Evolutionary conservation across 805 yeast genomes (phyloP).

Genomic region (Sungouiella thailandica): DNA sequence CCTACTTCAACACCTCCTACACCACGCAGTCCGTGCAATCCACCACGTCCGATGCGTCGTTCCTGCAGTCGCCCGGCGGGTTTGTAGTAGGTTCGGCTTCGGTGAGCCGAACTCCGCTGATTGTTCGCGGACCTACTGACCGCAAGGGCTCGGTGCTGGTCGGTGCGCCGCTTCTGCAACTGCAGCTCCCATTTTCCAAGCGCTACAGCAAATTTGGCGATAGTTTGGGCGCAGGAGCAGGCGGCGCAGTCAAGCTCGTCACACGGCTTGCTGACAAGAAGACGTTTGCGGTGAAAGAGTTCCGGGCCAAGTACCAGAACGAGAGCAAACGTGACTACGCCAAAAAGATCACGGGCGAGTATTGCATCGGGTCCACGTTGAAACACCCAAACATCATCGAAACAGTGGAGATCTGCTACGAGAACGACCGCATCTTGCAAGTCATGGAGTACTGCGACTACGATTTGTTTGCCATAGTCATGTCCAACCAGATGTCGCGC

Average conservation of each 20-base stretch:
- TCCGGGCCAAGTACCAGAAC: slow-evolving; percentile 65
- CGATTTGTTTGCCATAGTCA: slow-evolving; percentile 89
- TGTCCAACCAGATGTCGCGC: slow-evolving; percentile 82
- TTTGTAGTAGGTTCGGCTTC: slow-evolving; percentile 19
- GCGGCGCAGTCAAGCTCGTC: slow-evolving; percentile 80
- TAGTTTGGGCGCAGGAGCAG: slow-evolving; percentile 91
- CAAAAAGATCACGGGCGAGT: slow-evolving; percentile 89
- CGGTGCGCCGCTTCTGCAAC: slow-evolving; percentile 21
- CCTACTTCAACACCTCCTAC: slow-evolving; percentile 16
- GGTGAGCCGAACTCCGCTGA: slow-evolving; percentile 26
- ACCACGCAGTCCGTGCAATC: slow-evolving; percentile 33
- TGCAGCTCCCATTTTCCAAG: slow-evolving; percentile 57
- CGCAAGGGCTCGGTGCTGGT: slow-evolving; percentile 33
- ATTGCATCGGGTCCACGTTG: slow-evolving; percentile 87
- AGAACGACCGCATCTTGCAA: slow-evolving; percentile 79
- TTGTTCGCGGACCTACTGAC: slow-evolving; percentile 27
- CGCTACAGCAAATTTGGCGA: slow-evolving; percentile 81
- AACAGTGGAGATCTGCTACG: slow-evolving; percentile 88
- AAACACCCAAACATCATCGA: slow-evolving; percentile 88
- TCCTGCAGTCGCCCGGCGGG: slow-evolving; percentile 28
- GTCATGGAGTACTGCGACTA: slow-evolving; percentile 94
- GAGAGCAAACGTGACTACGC: slow-evolving; percentile 84
- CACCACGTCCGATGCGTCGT: slow-evolving; percentile 29
- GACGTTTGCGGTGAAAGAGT: slow-evolving; percentile 90
- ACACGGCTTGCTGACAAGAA: slow-evolving; percentile 60